Conservation (phyloP, 345 rosid species). For the Citrus medica region DNA sequence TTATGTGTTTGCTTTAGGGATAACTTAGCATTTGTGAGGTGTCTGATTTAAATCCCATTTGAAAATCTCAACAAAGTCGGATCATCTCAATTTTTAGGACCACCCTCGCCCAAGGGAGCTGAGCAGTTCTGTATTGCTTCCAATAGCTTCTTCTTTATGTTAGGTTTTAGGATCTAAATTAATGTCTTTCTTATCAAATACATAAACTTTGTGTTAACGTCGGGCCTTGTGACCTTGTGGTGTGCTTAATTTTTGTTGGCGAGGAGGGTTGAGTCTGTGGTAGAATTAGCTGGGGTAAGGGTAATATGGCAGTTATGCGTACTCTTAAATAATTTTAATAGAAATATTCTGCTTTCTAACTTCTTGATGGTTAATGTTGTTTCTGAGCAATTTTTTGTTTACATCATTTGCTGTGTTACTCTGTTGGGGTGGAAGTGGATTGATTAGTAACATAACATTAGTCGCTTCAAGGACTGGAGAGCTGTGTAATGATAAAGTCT, state of each 20-base stretch:
- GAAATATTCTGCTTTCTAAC: background rate
- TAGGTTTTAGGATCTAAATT: background rate
- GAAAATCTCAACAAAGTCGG: background rate
- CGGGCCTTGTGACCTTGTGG: background rate
- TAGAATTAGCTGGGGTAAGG: background rate
- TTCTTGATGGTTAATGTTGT: too few species aligned
- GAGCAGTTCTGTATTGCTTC: background rate
- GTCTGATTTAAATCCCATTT: background rate
- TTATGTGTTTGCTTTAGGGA: slow-evolving; percentile 6
- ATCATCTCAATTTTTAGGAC: background rate
- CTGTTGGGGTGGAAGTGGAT: too few species aligned
- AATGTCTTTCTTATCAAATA: background rate
- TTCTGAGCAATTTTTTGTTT: background rate
- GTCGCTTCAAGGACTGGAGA: too few species aligned
- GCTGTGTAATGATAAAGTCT: background rate
- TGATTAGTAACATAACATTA: too few species aligned
- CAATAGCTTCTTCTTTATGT: background rate
- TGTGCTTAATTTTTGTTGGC: background rate
- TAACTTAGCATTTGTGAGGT: slow-evolving; percentile 3
- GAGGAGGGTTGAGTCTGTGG: background rate
- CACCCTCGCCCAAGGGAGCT: background rate
- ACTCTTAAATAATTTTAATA: background rate
- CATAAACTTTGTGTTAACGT: background rate
- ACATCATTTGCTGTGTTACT: too few species aligned
- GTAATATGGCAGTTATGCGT: background rate